Base-by-base conservation (phyloP, 73 alveolate genomes). In the Paramecium primaurelia region DNA sequence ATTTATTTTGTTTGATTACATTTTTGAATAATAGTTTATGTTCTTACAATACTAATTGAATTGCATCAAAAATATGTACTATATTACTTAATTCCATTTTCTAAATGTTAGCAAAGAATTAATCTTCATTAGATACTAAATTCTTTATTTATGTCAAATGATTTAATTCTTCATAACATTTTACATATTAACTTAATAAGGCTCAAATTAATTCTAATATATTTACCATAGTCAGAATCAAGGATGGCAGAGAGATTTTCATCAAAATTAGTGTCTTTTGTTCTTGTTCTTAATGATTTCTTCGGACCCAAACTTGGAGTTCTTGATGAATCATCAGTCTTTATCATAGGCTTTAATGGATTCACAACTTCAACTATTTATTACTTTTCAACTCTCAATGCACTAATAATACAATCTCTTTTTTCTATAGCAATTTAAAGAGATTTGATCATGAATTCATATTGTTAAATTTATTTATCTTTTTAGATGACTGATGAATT, bases 401-500 rank as follows among this genome's bases (percentile, higher is more conserved):
- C 91, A 45, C 75, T 18, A 38, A 80, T 80, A 25, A 80, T 80
- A 32, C 91, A 80, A 80, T 80, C 91, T 80, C 91, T 42, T 80
- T 80, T 80, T 80, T 80, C 91, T 4, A 80, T 80, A 0, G 91
- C 91, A 5, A 80, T 80, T 80, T 80, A 49, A 45, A 80, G 91
- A 7, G 91, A 80, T 80, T 80, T 80, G 4, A 80, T 80, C 91
- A 80, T 80, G 18, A 80, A 80, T 80, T 80, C 91, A 45, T 80
- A 80, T 80, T 80, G 58, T 14, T 42, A 80, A 25, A 80, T 80
- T 80, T 80, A 80, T 45, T 80, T 80, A 10, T 80, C 91, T 80
- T 80, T 80, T 36, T 80, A 80, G 14, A 80, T 49, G 18, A 42
- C 49, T 44, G 47, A 28, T 44, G 47, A 42, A 45, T 80, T 45